A percentile compares a stretch with the other conserved stretches of the same genome.
Conservation (phyloP, 2,329 filamentous ascomycete species). For the Tolypocladium pustulatum region DNA sequence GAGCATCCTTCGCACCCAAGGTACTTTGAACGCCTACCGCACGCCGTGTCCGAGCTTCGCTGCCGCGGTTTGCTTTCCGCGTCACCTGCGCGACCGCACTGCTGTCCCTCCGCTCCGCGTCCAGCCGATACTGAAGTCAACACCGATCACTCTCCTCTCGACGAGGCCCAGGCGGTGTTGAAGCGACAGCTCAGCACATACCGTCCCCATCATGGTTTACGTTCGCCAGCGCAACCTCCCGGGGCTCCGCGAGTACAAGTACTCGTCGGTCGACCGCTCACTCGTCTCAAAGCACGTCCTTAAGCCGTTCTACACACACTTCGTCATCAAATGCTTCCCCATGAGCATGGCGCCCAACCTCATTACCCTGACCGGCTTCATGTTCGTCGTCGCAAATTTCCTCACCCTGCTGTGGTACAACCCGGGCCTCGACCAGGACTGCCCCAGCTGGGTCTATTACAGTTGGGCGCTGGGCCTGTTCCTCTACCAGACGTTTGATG, state of each 20-base stretch:
- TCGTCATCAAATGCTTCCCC: slow-evolving; percentile 90
- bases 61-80: background rate
- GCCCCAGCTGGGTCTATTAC: slow-evolving; percentile 89
- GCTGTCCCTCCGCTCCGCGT: background rate
- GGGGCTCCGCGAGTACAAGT: slow-evolving; percentile 89
- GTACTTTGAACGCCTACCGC: background rate
- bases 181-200: background rate
- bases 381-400: slow-evolving; percentile 82
- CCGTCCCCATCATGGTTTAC: slow-evolving; percentile 64
- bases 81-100: background rate
- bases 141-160: background rate
- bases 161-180: background rate
- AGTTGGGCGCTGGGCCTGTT: slow-evolving; percentile 85
- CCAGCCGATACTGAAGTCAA: background rate
- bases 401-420: slow-evolving; percentile 92
- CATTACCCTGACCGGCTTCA: slow-evolving; percentile 86
- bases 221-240: slow-evolving; percentile 84
- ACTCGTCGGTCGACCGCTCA: slow-evolving; percentile 84
- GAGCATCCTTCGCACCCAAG: background rate
- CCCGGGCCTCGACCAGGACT: slow-evolving; percentile 87
- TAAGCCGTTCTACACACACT: slow-evolving; percentile 94
- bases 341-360: slow-evolving; percentile 85
- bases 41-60: background rate
- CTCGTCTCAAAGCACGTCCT: slow-evolving; percentile 84
- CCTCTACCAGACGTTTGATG: slow-evolving; percentile 96